These are phyloP conservation scores for Monosporascus cannonballus DNA, from an alignment of 2,329 filamentous ascomycete species.

Conservation along the genomic window DNA sequence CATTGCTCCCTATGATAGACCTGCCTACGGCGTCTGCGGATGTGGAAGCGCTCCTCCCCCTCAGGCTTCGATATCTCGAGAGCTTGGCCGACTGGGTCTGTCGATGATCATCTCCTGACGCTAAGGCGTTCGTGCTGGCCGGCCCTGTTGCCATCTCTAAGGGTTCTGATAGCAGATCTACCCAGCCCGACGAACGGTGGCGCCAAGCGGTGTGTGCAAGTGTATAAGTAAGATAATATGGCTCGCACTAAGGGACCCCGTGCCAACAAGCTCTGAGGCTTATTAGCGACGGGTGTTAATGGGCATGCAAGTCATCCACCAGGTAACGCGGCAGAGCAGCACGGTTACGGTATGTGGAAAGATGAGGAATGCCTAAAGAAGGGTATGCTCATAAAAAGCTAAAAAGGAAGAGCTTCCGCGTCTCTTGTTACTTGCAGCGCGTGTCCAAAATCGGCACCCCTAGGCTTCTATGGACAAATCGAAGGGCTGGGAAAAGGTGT, in stretches of 20 bases:
- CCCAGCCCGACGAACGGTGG: neutral
- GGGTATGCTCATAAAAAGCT: too few relatives aligned
- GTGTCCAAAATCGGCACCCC: too few relatives aligned
- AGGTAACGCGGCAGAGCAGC: too few relatives aligned
- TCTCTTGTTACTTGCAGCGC: too few relatives aligned
- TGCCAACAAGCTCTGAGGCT: too few relatives aligned
- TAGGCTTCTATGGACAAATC: too few relatives aligned
- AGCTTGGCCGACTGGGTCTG: conserved; percentile 18
- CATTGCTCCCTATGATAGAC: conserved; percentile 9
- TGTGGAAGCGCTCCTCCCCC: conserved; percentile 25
- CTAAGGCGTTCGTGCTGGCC: conserved; percentile 10
- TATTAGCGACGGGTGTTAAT: too few relatives aligned
- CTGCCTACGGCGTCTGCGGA: conserved; percentile 13
- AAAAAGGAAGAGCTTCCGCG: too few relatives aligned
- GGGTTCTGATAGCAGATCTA: neutral
- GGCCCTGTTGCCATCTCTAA: conserved; percentile 9
- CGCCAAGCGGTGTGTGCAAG: neutral
- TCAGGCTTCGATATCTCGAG: conserved; percentile 28
- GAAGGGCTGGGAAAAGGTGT: too few relatives aligned
- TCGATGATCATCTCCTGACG: conserved; percentile 1
- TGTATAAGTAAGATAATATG: neutral
- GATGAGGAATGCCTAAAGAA: too few relatives aligned
- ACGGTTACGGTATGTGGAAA: too few relatives aligned
- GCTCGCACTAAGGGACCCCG: neutral
- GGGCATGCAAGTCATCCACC: too few relatives aligned